These are phyloP conservation scores for Dactylorhiza incarnata DNA, from an alignment of 106 monocot species.

Conservation along the genomic window DNA sequence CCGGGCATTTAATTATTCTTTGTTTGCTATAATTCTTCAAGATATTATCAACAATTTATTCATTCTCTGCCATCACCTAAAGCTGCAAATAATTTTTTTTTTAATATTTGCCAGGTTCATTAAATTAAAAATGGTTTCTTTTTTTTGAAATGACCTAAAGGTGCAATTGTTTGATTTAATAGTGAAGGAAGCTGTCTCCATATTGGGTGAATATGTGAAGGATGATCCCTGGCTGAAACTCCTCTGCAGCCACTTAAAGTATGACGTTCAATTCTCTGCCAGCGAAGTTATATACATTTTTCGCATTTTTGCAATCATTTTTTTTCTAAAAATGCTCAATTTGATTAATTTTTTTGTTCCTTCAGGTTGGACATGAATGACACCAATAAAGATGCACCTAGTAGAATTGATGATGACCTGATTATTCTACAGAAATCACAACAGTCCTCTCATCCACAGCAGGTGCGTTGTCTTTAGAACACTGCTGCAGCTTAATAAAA, in stretches of 20 bases:
- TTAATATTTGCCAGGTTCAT: neutral
- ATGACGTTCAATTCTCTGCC: constrained; percentile 7
- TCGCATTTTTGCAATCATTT: neutral
- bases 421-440: constrained; percentile 19
- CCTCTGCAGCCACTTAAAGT: constrained; percentile 67
- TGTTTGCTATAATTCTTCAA: too few species aligned
- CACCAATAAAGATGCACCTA: constrained; percentile 1
- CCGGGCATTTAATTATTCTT: too few species aligned
- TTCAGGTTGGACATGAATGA: constrained; percentile 39
- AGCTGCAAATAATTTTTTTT: too few species aligned
- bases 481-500: neutral
- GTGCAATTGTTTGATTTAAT: constrained; percentile 8
- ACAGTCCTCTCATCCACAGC: constrained; percentile 9
- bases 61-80: too few species aligned
- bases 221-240: constrained; percentile 68
- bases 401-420: constrained; percentile 11
- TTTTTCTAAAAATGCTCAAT: neutral
- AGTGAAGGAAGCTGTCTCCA: constrained; percentile 64
- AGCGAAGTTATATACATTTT: neutral
- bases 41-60: too few species aligned
- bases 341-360: neutral
- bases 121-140: neutral
- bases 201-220: constrained; percentile 76
- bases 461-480: constrained; percentile 16
- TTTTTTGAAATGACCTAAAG: neutral